Conservation (phyloP, 169 alveolate genomes). For the Cryptosporidium xiaoi region DNA sequence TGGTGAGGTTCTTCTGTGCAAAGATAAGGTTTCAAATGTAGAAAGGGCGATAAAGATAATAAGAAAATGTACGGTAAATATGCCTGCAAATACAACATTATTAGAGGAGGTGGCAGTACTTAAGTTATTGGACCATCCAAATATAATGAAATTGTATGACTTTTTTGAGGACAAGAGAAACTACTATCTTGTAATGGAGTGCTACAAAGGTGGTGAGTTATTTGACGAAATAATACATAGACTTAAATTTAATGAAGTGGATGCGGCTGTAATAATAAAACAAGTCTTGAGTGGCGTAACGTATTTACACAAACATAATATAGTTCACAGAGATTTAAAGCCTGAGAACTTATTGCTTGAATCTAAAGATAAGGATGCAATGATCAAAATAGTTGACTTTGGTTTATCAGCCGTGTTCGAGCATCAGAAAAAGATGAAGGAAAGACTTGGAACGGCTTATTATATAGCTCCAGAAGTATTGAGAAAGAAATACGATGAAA, state of each 20-base stretch:
- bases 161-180: slow-evolving; percentile 88
- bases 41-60: slow-evolving; percentile 89
- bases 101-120: slow-evolving; percentile 89
- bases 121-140: slow-evolving; percentile 94
- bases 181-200: slow-evolving; percentile 90
- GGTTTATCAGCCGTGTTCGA: slow-evolving; percentile 87
- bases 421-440: slow-evolving; percentile 80
- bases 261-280: slow-evolving; percentile 91
- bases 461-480: slow-evolving; percentile 91
- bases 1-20: slow-evolving; percentile 88
- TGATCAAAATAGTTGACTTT: slow-evolving; percentile 88
- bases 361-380: slow-evolving; percentile 77
- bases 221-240: slow-evolving; percentile 89
- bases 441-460: slow-evolving; percentile 89
- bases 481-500: slow-evolving; percentile 86
- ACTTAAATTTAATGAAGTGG: slow-evolving; percentile 88
- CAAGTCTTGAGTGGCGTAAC: slow-evolving; percentile 91
- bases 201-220: slow-evolving; percentile 93
- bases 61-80: slow-evolving; percentile 78
- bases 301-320: slow-evolving; percentile 90
- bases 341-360: slow-evolving; percentile 87
- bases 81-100: slow-evolving; percentile 71
- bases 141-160: slow-evolving; percentile 92
- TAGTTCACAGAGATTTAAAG: slow-evolving; percentile 91
- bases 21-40: slow-evolving; percentile 81